Conservation (phyloP, 2,329 filamentous ascomycete species). For the Sphaerulina musiva region DNA sequence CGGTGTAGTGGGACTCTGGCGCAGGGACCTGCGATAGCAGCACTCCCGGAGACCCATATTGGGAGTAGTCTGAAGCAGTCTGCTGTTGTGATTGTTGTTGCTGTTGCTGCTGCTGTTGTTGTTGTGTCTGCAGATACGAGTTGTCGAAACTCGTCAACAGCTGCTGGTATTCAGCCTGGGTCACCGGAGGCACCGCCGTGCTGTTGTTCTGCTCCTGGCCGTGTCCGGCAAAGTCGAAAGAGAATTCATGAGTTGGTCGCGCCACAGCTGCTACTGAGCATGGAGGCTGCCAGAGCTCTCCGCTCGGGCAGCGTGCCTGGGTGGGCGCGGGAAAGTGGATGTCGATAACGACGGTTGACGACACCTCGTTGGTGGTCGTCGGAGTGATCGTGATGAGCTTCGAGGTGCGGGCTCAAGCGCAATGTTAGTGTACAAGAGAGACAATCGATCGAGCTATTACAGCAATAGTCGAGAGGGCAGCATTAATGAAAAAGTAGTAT, state of each 20-base stretch:
- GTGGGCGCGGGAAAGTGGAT: constrained; percentile 35
- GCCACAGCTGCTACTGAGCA: constrained; percentile 47
- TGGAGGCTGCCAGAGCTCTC: constrained; percentile 47
- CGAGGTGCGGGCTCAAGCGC: constrained; percentile 10
- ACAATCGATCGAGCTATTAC: constrained; percentile 16
- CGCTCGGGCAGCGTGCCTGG: constrained; percentile 43
- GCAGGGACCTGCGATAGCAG: constrained; percentile 27
- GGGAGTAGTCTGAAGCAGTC: constrained; percentile 21
- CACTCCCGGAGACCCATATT: constrained; percentile 27
- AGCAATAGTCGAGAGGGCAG: constrained; percentile 17
- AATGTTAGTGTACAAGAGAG: constrained; percentile 15
- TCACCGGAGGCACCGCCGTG: constrained; percentile 20
- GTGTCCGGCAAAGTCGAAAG: constrained; percentile 39
- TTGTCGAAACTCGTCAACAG: constrained; percentile 20
- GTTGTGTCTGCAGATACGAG: constrained; percentile 1
- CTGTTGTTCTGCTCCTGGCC: constrained; percentile 36
- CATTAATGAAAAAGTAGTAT: constrained; percentile 22
- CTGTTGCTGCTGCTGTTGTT: constrained; percentile 6
- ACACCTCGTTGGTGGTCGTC: constrained; percentile 11
- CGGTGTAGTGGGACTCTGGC: constrained; percentile 25
- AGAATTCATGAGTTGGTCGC: constrained; percentile 42
- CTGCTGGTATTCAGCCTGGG: constrained; percentile 26
- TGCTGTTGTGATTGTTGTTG: no score
- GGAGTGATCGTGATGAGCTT: constrained; percentile 16
- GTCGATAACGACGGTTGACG: constrained; percentile 21